Conservation (phyloP, 2,329 filamentous ascomycete genomes). For the Leptographium galeiforme region DNA sequence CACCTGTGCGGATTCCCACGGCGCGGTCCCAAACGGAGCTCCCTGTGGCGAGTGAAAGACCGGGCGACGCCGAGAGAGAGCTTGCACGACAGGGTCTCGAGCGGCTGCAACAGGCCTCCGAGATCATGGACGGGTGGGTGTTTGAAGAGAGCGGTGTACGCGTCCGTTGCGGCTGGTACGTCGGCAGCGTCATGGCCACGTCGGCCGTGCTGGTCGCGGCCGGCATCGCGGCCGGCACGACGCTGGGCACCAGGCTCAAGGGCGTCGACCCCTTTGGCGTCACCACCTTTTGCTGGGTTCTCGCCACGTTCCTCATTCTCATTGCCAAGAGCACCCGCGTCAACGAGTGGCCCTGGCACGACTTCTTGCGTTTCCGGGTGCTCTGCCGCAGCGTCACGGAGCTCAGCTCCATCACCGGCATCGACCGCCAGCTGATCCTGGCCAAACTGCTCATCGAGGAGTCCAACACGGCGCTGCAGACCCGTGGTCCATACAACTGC, state of each 20-base stretch:
- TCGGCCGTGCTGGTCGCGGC: conserved; percentile 12
- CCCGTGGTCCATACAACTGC: conserved; percentile 2
- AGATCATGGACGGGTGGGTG: neutral
- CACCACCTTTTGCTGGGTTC: conserved; percentile 15
- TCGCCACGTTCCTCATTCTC: conserved; percentile 17
- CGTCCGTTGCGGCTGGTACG: conserved; percentile 4
- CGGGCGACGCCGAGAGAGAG: neutral
- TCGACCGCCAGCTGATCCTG: conserved; percentile 8
- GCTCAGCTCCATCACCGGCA: conserved; percentile 12
- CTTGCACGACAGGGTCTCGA: neutral
- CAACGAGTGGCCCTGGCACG: conserved; percentile 18
- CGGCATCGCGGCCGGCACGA: conserved; percentile 16
- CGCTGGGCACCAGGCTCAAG: conserved; percentile 12
- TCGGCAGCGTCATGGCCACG: conserved; percentile 3
- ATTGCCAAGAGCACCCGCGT: conserved; percentile 16
- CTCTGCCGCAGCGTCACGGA: conserved; percentile 15
- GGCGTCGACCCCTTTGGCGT: conserved; percentile 21
- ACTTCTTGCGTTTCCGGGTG: conserved; percentile 17
- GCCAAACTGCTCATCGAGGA: conserved; percentile 3
- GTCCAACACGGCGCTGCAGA: neutral
- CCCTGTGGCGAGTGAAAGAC: too few relatives aligned
- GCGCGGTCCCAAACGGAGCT: too few relatives aligned
- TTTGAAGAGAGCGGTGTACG: conserved; percentile 3
- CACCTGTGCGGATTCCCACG: neutral
- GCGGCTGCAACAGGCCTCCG: neutral